Conservation (phyloP, 2,329 filamentous ascomycete species). For the Clonostachys rhizophaga region DNA sequence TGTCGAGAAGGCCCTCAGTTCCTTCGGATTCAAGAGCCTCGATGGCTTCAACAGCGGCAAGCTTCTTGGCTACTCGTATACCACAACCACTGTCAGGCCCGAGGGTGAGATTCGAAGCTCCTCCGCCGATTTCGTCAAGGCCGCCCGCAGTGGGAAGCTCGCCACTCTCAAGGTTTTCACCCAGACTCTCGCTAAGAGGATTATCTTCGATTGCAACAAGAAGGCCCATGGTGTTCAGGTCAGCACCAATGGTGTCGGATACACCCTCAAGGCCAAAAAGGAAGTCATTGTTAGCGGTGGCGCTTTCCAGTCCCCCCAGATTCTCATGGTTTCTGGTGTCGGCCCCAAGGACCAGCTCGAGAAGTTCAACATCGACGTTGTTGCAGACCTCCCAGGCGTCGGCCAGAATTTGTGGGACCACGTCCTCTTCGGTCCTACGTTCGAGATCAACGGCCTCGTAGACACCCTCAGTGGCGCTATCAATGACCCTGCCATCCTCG, state of each 20-base stretch:
- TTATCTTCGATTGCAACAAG: conserved; percentile 33
- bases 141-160: conserved; percentile 10
- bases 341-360: conserved; percentile 21
- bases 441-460: conserved; percentile 1
- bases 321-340: conserved; percentile 28
- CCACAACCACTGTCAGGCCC: conserved; percentile 9
- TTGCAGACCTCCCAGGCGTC: conserved; percentile 60
- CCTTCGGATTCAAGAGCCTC: conserved; percentile 15
- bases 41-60: conserved; percentile 11
- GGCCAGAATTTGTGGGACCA: conserved; percentile 70
- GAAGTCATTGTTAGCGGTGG: conserved; percentile 10
- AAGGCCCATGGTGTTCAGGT: conserved; percentile 32
- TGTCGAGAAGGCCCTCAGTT: conserved; percentile 14
- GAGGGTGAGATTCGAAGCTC: conserved; percentile 14
- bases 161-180: conserved; percentile 30
- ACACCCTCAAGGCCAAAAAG: conserved; percentile 7
- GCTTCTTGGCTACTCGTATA: conserved; percentile 15
- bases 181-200: conserved; percentile 33
- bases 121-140: conserved; percentile 15
- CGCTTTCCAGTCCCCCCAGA: conserved; percentile 25
- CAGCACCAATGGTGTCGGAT: conserved; percentile 8
- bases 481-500: conserved; percentile 7
- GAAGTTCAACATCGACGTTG: conserved; percentile 36
- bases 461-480: conserved; percentile 12
- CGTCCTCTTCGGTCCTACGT: conserved; percentile 10